These are phyloP conservation scores for Orbilia blumenaviensis DNA, from an alignment of 2,329 filamentous ascomycete species.

Conservation along the genomic window DNA sequence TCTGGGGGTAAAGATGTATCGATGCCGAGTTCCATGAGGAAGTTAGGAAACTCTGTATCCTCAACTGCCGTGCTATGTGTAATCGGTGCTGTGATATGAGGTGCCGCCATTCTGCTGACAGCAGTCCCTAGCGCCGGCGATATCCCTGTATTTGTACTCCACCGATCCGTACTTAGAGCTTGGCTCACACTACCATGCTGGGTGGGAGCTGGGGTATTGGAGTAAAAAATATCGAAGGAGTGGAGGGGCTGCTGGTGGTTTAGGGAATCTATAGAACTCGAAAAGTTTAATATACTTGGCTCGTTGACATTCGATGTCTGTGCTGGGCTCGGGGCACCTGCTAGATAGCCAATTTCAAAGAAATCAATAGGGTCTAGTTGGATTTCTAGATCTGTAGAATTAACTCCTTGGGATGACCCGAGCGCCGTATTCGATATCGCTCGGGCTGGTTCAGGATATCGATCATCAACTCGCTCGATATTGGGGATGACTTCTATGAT, in stretches of 20 bases:
- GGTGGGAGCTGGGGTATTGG: not conserved
- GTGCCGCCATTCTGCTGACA: not conserved
- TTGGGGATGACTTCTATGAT: not conserved
- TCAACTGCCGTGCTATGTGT: not conserved
- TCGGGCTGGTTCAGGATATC: not conserved
- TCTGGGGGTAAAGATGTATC: not conserved
- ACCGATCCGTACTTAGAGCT: not conserved
- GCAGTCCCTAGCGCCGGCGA: not conserved
- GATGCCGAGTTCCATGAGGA: conserved; percentile 4
- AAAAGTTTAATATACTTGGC: too few relatives aligned
- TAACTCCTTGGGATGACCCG: not conserved
- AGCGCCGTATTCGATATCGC: not conserved
- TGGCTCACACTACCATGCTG: not conserved
- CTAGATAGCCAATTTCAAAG: not conserved
- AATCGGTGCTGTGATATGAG: conserved; percentile 1
- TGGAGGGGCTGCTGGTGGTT: too few relatives aligned
- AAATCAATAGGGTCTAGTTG: too few relatives aligned
- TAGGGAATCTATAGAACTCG: too few relatives aligned
- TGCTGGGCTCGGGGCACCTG: too few relatives aligned
- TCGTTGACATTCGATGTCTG: too few relatives aligned
- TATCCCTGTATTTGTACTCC: not conserved
- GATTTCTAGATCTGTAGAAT: not conserved
- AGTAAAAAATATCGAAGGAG: not conserved
- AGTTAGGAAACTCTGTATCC: not conserved
- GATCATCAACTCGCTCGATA: not conserved